Base-by-base conservation (phyloP, 1,139 yeast species). In the Hemisphaericaspora subhashii region DNA sequence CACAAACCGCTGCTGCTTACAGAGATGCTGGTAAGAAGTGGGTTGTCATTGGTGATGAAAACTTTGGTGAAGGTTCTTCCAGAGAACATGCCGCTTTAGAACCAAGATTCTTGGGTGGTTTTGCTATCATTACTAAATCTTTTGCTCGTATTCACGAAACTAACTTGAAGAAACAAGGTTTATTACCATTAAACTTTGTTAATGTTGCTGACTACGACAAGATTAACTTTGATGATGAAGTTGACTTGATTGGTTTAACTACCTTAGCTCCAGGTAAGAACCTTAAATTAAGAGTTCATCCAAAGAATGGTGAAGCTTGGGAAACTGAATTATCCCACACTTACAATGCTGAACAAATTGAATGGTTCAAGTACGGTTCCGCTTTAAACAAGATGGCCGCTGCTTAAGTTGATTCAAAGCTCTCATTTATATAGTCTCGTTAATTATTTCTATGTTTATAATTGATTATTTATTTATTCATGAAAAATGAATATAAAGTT, bases 51-150 rank as follows among this genome's bases (percentile, higher is more conserved):
- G 98, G 98, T 75, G 98, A 89, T 68, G 97, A 92, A 74, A 92
- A 92, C 79, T 87, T 89, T 62, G 98, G 98, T 80, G 98, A 92
- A 78, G 98, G 98, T 77, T 92, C 98, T 47, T 90, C 98, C 58
- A 89, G 98, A 83, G 98, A 92, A 77, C 98, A 92, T 70, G 98
- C 98, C 64, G 98, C 98, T 57, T 83, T 92, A 66, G 96, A 90
- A 79, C 98, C 98, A 75, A 86, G 98, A 80, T 92, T 74, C 92
- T 81, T 92, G 64, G 98, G 98, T 77, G 98, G 95, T 63, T 87
- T 85, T 64, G 96, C 97, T 55, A 89, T 92, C 69, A 85, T 92
- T 61, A 86, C 96, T 66, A 90, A 88, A 76, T 92, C 98, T 35
- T 92, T 92, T 68, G 98, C 98, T 52, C 89, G 98, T 79, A 92